Conservation (phyloP, 202 grass and related monocot species). For the Panicum virgatum region DNA sequence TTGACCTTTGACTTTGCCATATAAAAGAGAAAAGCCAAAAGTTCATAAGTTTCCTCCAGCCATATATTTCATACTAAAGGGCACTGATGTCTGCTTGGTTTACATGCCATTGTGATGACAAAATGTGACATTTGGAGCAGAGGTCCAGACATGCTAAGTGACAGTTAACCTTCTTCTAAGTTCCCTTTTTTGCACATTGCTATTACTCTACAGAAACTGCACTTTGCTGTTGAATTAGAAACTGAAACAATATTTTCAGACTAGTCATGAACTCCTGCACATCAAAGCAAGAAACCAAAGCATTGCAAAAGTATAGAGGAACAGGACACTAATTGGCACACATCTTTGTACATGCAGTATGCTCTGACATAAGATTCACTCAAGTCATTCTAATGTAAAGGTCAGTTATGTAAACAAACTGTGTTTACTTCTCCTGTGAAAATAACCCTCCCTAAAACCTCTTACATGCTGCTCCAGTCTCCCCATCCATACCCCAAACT, state of each 20-base stretch:
- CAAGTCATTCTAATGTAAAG: background rate
- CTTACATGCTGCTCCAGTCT: background rate
- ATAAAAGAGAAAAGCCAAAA: background rate
- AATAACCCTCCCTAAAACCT: background rate
- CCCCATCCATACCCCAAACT: conserved; percentile 1
- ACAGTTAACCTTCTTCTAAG: conserved; percentile 14
- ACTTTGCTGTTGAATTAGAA: conserved; percentile 6
- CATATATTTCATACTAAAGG: conserved; percentile 21
- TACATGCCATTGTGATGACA: conserved; percentile 6
- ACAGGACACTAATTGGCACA: conserved; percentile 43
- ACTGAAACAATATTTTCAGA: background rate
- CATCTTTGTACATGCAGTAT: background rate
- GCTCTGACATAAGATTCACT: background rate
- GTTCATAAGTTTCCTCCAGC: background rate
- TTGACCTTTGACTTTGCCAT: background rate
- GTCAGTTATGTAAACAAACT: background rate
- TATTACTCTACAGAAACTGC: conserved; percentile 12
- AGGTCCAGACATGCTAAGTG: conserved; percentile 8
- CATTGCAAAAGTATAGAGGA: background rate
- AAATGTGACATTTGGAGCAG: conserved; percentile 9
- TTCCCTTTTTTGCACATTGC: background rate
- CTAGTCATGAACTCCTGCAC: background rate
- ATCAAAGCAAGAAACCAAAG: conserved; percentile 24
- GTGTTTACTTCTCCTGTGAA: background rate
- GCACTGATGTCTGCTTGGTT: conserved; percentile 10